Conservation (phyloP, 352 stramenopile genomes). For the Globisporangium acanthophoron region DNA sequence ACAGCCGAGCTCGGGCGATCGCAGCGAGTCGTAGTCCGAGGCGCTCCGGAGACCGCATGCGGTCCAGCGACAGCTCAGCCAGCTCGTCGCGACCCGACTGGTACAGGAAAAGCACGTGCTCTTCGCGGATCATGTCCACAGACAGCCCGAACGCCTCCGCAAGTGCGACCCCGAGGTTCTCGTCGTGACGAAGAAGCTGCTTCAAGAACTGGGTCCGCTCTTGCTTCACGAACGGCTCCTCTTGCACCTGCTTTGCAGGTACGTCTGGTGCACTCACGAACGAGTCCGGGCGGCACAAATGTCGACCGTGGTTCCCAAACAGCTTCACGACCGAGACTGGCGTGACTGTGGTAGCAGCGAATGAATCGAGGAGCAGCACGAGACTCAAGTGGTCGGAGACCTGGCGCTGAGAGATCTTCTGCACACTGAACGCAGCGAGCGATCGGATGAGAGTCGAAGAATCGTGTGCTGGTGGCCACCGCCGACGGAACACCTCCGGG, state of each 20-base stretch:
- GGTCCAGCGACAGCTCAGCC: slow-evolving; percentile 67
- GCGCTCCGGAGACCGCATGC: slow-evolving; percentile 60
- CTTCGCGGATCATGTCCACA: slow-evolving; percentile 71
- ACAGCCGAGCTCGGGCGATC: slow-evolving; percentile 64
- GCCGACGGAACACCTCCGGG: slow-evolving; percentile 27
- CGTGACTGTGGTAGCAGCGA: slow-evolving; percentile 60
- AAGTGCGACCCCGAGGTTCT: slow-evolving; percentile 53
- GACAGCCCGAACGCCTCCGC: slow-evolving; percentile 69
- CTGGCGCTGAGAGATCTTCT: slow-evolving; percentile 29
- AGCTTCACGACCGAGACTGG: slow-evolving; percentile 68
- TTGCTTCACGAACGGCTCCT: slow-evolving; percentile 24
- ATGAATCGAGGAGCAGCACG: slow-evolving; percentile 76
- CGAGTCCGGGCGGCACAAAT: slow-evolving; percentile 55
- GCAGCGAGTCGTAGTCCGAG: slow-evolving; percentile 51
- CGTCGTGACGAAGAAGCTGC: slow-evolving; percentile 62
- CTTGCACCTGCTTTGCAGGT: slow-evolving; percentile 4
- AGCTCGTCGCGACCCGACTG: slow-evolving; percentile 63
- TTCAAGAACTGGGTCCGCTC: slow-evolving; percentile 67
- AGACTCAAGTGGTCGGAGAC: slow-evolving; percentile 66
- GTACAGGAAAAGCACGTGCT: slow-evolving; percentile 80
- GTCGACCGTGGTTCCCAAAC: slow-evolving; percentile 37
- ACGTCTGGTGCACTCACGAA: slow-evolving; percentile 25
- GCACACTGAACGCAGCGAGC: slow-evolving; percentile 33
- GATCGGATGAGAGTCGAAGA: slow-evolving; percentile 42
- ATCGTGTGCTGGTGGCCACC: slow-evolving; percentile 57